Conservation (phyloP, 2,329 filamentous ascomycete species). For the Calonectria ilicicola region DNA sequence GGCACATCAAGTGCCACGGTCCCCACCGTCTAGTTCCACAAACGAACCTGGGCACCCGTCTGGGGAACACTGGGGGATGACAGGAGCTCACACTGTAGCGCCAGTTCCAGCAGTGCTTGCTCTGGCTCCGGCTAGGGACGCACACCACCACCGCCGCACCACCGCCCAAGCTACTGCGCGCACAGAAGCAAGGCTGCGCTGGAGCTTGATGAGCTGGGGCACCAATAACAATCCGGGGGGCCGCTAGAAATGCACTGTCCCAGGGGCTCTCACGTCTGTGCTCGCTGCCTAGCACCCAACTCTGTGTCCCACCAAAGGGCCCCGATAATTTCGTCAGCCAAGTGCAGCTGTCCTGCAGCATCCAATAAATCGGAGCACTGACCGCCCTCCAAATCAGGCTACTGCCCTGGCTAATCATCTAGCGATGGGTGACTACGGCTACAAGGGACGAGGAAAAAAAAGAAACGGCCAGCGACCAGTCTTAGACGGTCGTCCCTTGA, state of each 20-base stretch:
- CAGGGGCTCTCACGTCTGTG: background rate
- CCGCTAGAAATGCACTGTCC: constrained; percentile 1
- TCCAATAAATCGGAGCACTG: constrained; percentile 4
- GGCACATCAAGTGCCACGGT: constrained; percentile 14
- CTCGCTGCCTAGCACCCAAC: background rate
- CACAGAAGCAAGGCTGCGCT: constrained; percentile 8
- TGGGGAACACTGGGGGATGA: constrained; percentile 19
- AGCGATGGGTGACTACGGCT: background rate
- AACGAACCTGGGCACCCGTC: background rate
- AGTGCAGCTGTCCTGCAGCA: background rate
- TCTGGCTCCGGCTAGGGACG: background rate
- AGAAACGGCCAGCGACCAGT: background rate
- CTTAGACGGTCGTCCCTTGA: background rate
- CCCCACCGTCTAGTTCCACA: background rate
- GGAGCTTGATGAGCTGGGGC: background rate
- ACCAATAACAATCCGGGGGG: background rate
- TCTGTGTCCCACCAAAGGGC: background rate
- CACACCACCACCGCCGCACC: constrained; percentile 7
- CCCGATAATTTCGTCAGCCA: background rate
- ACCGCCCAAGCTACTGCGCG: constrained; percentile 1
- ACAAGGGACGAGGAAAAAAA: background rate
- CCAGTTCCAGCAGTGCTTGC: background rate
- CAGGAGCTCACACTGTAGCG: background rate
- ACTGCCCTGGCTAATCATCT: background rate
- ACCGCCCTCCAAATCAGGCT: constrained; percentile 16